Conservation (phyloP, 106 monocot species). For the Ottelia alismoides region DNA sequence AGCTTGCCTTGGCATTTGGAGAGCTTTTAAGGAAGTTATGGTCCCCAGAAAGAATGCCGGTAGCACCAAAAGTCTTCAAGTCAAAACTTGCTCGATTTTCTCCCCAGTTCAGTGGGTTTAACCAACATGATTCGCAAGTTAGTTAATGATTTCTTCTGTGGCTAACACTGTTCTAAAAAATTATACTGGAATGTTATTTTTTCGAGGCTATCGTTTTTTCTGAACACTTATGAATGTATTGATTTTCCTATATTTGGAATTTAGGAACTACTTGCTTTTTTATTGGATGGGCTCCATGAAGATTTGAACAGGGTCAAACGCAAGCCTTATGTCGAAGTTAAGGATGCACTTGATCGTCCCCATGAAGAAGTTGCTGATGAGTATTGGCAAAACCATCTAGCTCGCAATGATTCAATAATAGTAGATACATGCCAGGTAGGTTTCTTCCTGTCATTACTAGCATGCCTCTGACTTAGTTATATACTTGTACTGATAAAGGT, state of each 20-base stretch:
- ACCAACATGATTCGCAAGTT: slow-evolving; percentile 98
- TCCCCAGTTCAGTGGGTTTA: slow-evolving; percentile 86
- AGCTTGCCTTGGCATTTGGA: slow-evolving; percentile 89
- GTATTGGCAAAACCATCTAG: slow-evolving; percentile 93
- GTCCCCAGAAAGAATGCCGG: slow-evolving; percentile 52
- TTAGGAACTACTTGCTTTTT: slow-evolving; percentile 94
- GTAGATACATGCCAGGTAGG: slow-evolving; percentile 90
- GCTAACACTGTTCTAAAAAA: background rate
- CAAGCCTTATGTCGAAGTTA: slow-evolving; percentile 84
- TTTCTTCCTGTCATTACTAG: too few species aligned
- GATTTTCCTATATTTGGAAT: too few species aligned
- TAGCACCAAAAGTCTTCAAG: slow-evolving; percentile 64
- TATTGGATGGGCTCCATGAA: slow-evolving; percentile 95
- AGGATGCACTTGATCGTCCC: slow-evolving; percentile 56
- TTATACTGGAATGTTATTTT: background rate
- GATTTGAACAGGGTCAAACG: slow-evolving; percentile 84
- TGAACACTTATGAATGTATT: too few species aligned
- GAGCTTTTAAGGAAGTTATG: slow-evolving; percentile 81
- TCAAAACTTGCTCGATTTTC: slow-evolving; percentile 70
- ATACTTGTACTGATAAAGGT: too few species aligned
- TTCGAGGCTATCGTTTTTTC: too few species aligned
- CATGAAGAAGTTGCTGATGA: slow-evolving; percentile 94
- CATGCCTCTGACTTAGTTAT: too few species aligned
- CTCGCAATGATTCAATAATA: slow-evolving; percentile 90
- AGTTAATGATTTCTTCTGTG: slow-evolving; percentile 8